Percentiles rank a stretch among this genome's conserved stretches.
Conservation (phyloP, 306 rosid species). For the Vigna nakashimae region DNA sequence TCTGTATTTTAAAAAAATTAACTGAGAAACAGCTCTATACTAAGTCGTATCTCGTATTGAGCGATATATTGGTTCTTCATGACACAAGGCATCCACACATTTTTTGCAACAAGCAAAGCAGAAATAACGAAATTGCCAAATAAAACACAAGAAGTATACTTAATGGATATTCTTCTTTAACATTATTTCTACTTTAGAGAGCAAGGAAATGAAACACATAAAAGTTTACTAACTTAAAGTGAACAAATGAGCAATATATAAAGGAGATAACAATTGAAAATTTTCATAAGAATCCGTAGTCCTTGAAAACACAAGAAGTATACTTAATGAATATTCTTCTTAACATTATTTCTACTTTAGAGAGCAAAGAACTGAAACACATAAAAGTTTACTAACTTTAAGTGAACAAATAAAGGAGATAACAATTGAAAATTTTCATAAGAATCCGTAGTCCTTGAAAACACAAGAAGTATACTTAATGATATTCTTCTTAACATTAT, state of each 20-base stretch:
- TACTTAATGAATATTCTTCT: constrained; percentile 9
- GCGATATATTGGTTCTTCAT: constrained; percentile 15
- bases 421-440: constrained; percentile 26
- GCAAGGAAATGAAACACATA: constrained; percentile 36
- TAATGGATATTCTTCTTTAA: constrained; percentile 6
- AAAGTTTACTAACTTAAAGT: constrained; percentile 5
- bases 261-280: constrained; percentile 24
- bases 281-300: constrained; percentile 42
- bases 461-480: constrained; percentile 7
- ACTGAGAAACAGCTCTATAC: constrained; percentile 11
- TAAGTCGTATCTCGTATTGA: constrained; percentile 16
- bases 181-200: constrained; percentile 33
- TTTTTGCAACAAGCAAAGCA: constrained; percentile 40
- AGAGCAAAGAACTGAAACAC: constrained; percentile 36
- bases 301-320: constrained; percentile 22
- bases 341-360: constrained; percentile 28
- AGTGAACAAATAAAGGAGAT: constrained; percentile 20
- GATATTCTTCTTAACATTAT: constrained; percentile 18
- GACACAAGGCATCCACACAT: constrained; percentile 22
- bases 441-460: constrained; percentile 39
- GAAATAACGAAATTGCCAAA: constrained; percentile 18
- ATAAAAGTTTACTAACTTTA: constrained; percentile 18
- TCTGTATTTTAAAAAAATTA: constrained; percentile 16
- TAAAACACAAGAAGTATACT: neutral
- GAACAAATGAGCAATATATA: constrained; percentile 24